Evolutionary conservation across 805 yeast species (phyloP), one percentile per base, ranked within the genome.

Genomic region (Lipomyces japonicus): DNA sequence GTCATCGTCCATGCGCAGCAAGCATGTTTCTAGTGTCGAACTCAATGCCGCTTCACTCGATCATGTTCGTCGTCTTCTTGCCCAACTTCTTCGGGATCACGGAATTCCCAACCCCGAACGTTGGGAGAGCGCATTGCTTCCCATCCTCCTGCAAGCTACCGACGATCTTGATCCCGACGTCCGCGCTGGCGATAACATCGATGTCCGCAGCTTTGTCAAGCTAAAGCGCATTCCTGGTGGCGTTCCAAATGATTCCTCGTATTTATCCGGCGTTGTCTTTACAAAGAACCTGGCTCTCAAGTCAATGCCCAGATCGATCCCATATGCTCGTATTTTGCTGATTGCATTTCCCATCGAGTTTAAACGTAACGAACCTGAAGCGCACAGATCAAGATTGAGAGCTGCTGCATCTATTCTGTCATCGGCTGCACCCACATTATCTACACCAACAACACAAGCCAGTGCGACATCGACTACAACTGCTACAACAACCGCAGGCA

Each of bases 281-380:
- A 84, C 97, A 0, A 88, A 89, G 58, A 79, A 82, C 16, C 71
- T 90, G 39, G 95, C 96, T 2, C 72, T 86, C 34, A 86, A 83
- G 61, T 65, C 77, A 1, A 95, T 93, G 98, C 78, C 88, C 0
- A 66, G 78, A 4, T 63, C 65, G 22, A 72, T 95, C 5, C 61
- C 64, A 0, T 74, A 78, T 44, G 97, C 99, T 0, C 77, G 81
- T 47, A 84, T 93, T 35, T 80, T 91, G 51, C 72, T 95, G 16
- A 75, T 93, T 4, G 82, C 89, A 74, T 93, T 93, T 61, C 96
- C 97, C 0, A 70, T 93, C 23, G 97, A 90, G 63, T 93, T 88
- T 59, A 73, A 81, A 51, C 80, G 83, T 53, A 81, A 79, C 36
- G 87, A 84, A 46, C 88, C 84, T 6, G 22, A 36, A 7, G 19